Percentiles rank a stretch among this genome's conserved stretches.
Evolutionary conservation across 2,329 filamentous ascomycete genomes (phyloP).

Genomic region (Ampelomyces quisqualis): DNA sequence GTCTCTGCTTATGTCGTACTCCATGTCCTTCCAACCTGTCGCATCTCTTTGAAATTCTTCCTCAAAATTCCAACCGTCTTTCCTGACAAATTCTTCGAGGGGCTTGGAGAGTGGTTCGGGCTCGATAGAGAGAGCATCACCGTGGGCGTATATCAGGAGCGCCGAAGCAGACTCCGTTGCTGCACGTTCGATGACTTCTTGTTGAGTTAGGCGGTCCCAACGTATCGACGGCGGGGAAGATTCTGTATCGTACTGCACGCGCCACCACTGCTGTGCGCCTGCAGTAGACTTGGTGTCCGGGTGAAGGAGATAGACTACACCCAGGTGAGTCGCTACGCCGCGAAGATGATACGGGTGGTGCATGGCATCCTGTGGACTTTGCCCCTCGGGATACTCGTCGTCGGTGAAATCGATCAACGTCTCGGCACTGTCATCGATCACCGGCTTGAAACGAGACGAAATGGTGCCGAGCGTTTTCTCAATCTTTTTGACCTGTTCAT

Average conservation of each 20-base stretch:
- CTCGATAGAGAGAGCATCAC: constrained; percentile 33
- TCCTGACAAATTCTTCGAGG: constrained; percentile 49
- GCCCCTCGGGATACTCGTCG: constrained; percentile 17
- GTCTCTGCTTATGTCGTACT: constrained; percentile 8
- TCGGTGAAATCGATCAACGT: constrained; percentile 30
- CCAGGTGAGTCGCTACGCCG: constrained; percentile 59
- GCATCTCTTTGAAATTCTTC: constrained; percentile 29
- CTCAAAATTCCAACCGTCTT: constrained; percentile 48
- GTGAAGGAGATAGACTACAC: constrained; percentile 58
- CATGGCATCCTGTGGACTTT: constrained; percentile 26
- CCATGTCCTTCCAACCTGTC: constrained; percentile 16
- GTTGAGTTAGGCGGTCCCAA: constrained; percentile 48
- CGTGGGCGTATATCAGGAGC: constrained; percentile 61
- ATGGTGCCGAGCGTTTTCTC: constrained; percentile 47
- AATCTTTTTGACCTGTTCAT: constrained; percentile 46
- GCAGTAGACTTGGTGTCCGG: constrained; percentile 29
- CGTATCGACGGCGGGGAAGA: constrained; percentile 26
- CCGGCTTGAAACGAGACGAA: constrained; percentile 50
- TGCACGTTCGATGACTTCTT: constrained; percentile 57
- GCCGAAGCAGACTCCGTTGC: constrained; percentile 54
- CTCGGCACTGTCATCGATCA: constrained; percentile 38
- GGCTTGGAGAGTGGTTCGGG: constrained; percentile 25
- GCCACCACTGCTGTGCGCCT: constrained; percentile 39
- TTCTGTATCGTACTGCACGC: constrained; percentile 36
- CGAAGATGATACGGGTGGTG: constrained; percentile 55